Evolutionary conservation across 2,329 filamentous ascomycete species (phyloP).

Genomic region (Colletotrichum camelliae): DNA sequence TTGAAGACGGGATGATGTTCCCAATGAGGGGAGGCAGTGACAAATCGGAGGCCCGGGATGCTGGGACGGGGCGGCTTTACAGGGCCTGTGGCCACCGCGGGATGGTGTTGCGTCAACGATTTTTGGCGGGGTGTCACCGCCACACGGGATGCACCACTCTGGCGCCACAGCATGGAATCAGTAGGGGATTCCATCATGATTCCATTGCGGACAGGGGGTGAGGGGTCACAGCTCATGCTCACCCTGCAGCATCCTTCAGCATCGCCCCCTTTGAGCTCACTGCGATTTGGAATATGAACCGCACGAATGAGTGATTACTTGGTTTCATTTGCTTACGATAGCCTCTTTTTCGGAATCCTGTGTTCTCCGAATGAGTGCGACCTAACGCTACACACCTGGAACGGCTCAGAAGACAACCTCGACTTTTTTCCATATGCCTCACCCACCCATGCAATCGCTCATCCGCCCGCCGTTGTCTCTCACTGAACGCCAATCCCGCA

Average conservation of each 20-base stretch:
- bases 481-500: neutral
- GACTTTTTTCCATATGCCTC: neutral
- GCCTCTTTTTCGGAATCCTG: neutral
- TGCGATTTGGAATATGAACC: neutral
- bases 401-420: neutral
- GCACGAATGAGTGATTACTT: neutral
- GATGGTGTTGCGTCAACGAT: constrained; percentile 20
- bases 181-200: constrained; percentile 1
- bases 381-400: neutral
- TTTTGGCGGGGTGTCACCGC: constrained; percentile 6
- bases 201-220: neutral
- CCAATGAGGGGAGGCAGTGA: constrained; percentile 5
- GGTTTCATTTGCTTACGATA: neutral
- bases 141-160: neutral
- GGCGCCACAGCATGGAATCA: constrained; percentile 13
- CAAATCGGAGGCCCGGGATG: constrained; percentile 7
- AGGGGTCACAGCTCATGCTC: neutral
- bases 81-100: neutral
- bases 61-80: neutral
- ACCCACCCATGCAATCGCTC: neutral
- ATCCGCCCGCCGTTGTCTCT: neutral
- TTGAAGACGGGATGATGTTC: neutral
- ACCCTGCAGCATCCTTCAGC: neutral
- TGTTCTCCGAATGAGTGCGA: neutral
- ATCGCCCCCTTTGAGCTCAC: neutral